Base-by-base conservation (phyloP, 345 rosid genomes). In the Carallia pectinifolia region DNA sequence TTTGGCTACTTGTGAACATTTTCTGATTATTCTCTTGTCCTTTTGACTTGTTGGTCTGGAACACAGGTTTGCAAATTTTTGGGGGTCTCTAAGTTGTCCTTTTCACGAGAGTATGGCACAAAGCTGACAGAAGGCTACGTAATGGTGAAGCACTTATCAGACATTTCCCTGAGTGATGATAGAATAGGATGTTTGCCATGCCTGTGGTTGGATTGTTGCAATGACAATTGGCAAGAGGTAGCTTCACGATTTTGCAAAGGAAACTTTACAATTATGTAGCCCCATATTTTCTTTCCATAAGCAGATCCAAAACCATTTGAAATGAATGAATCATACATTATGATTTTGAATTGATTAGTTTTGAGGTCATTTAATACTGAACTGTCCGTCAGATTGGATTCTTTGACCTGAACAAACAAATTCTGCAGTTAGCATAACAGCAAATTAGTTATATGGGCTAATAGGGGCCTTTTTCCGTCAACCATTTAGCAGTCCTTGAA, bases 91-190 rank as follows among this genome's bases (percentile, higher is more conserved):
- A 94, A 81, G 73, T 76, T 89, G 64, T 94, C 98, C 23, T 94
- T 94, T 82, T 77, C 87, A 6, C 72, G 73, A 34, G 97, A 91
- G 69, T 87, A 94, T 36, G 98, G 97, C 71, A 83, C 89, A 34
- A 94, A 94, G 80, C 71, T 94, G 83, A 91, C 86, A 80, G 97
- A 94, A 84, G 98, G 97, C 38, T 94, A 87, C 71, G 85, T 94
- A 34, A 80, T 80, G 79, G 98, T 82, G 66, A 91, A 85, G 71
- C 89, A 91, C 81, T 64, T 91, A 54, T 71, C 89, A 15, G 72
- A 83, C 23, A 71, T 77, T 64, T 66, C 78, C 0, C 69, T 69
- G 2, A 75, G 63, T 55, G 86, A 67, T 23, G 71, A 62, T 65
- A 66, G 71, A 17, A 55, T 69, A 37, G 80, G 82, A 58, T 86